A percentile compares a stretch with the other conserved stretches of the same genome.
Evolutionary conservation across 2,329 filamentous ascomycete species (phyloP).

Genomic region (Fusarium sp.): DNA sequence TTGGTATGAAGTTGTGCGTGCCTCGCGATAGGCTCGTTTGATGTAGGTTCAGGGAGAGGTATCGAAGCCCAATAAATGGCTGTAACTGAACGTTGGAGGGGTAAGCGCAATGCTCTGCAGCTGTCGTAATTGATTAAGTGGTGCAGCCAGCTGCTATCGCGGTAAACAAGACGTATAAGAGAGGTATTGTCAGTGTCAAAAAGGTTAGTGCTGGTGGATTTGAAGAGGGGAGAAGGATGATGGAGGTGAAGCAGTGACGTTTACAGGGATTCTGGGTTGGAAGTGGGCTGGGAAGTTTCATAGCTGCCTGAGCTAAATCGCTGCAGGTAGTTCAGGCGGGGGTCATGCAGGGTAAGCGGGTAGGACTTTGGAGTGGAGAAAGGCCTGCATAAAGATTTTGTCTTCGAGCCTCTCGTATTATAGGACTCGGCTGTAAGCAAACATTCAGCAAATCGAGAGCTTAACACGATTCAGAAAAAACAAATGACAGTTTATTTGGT

Average conservation of each 20-base stretch:
- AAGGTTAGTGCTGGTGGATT: conserved; percentile 14
- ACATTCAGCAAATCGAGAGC: not conserved
- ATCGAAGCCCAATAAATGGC: not conserved
- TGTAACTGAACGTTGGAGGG: not conserved
- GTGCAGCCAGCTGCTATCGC: conserved; percentile 36
- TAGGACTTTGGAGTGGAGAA: conserved; percentile 13
- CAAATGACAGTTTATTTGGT: conserved; percentile 35
- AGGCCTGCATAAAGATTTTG: conserved; percentile 6
- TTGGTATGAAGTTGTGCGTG: not conserved
- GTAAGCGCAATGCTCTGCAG: not conserved
- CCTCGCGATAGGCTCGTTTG: conserved; percentile 15
- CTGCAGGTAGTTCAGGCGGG: conserved; percentile 4
- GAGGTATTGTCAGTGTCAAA: not conserved
- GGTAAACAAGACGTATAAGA: not conserved
- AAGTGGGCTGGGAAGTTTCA: conserved; percentile 41
- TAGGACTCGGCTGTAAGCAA: not conserved
- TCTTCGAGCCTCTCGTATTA: not conserved
- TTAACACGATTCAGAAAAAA: not conserved
- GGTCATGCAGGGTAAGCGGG: conserved; percentile 30
- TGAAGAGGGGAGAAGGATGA: conserved; percentile 25
- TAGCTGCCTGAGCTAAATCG: conserved; percentile 44
- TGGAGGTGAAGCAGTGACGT: conserved; percentile 45
- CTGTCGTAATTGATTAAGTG: not conserved
- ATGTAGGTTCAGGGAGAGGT: conserved; percentile 1
- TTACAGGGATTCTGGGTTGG: conserved; percentile 29